Conservation (phyloP, 1,139 yeast species). For the Casaregolazyma lundiana region DNA sequence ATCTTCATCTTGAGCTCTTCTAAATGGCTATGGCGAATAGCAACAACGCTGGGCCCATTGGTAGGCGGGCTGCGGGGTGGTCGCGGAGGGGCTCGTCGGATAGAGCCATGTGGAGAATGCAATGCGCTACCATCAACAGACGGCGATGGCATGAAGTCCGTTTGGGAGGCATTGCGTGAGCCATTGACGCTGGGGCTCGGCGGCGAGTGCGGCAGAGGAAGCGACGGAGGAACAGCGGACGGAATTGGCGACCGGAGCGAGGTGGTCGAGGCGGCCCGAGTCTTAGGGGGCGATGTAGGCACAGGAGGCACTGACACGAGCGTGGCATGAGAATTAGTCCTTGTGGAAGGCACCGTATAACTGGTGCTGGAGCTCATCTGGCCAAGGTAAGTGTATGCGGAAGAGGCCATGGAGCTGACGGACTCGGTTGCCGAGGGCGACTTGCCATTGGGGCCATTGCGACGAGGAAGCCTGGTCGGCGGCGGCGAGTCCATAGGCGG, state of each 20-base stretch:
- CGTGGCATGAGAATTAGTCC: not conserved
- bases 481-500: not conserved
- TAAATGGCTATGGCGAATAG: constrained; percentile 13
- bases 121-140: no score
- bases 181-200: not conserved
- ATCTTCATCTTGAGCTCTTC: constrained; percentile 31
- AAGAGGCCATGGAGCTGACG: not conserved
- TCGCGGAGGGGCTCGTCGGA: not conserved
- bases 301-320: not conserved
- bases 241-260: not conserved
- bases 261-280: not conserved
- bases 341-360: not conserved
- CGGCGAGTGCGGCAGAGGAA: not conserved
- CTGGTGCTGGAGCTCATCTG: not conserved
- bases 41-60: not conserved
- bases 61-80: constrained; percentile 3
- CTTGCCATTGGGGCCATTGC: not conserved
- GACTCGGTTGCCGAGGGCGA: not conserved
- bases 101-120: not conserved
- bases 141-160: not conserved
- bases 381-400: not conserved
- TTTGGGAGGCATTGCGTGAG: not conserved
- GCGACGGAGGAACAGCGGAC: not conserved
- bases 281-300: not conserved
- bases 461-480: not conserved